These are phyloP conservation scores for Tolypocladium guangdongense DNA, from an alignment of 2,329 filamentous ascomycete species.

Conservation along the genomic window DNA sequence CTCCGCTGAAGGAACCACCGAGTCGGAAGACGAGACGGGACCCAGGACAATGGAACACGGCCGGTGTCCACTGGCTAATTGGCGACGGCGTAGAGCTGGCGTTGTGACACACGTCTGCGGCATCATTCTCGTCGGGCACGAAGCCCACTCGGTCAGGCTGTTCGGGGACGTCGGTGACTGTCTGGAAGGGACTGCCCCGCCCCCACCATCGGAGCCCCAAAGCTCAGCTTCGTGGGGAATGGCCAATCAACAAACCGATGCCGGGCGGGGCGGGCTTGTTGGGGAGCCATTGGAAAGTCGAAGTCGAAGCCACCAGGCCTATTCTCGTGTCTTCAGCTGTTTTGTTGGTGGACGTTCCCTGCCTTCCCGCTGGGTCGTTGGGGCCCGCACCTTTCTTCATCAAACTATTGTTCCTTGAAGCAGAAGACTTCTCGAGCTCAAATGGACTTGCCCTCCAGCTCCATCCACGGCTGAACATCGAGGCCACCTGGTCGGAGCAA, in stretches of 20 bases:
- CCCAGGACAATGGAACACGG: background rate
- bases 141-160: background rate
- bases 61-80: background rate
- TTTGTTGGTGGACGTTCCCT: background rate
- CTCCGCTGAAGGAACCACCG: background rate
- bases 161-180: background rate
- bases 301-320: background rate
- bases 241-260: no score
- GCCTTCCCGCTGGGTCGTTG: background rate
- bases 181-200: background rate
- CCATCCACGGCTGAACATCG: background rate
- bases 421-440: no score
- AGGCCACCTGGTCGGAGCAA: background rate
- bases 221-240: background rate
- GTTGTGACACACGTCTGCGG: background rate
- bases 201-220: background rate
- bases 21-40: background rate
- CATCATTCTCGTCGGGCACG: background rate
- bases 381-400: background rate
- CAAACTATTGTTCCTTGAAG: background rate
- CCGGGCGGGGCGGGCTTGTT: background rate
- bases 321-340: no score
- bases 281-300: background rate
- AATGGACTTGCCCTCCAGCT: no score
- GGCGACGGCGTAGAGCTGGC: background rate